These are phyloP conservation scores for Citrus hindsii DNA, from an alignment of 345 rosid genomes.

Conservation along the genomic window DNA sequence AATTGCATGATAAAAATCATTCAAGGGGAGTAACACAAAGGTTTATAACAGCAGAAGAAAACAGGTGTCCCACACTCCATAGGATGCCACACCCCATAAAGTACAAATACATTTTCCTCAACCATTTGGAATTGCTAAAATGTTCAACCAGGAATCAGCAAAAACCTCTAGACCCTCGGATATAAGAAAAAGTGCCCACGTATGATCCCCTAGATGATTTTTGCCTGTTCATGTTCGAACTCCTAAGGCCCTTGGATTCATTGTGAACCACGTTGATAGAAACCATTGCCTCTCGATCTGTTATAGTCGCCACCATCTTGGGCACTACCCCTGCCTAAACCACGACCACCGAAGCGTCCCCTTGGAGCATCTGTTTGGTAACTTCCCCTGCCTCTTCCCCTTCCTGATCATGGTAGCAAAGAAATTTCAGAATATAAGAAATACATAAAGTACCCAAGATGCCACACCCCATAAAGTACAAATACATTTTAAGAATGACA, in stretches of 20 bases:
- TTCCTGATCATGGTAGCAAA: constrained; percentile 30
- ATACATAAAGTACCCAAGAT: no score
- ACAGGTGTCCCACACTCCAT: constrained; percentile 8
- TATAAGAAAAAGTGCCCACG: constrained; percentile 20
- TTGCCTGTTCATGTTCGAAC: background rate
- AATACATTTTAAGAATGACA: background rate
- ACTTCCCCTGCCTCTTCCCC: constrained; percentile 80
- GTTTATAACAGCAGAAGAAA: background rate
- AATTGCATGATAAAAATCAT: constrained; percentile 42
- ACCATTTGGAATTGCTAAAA: constrained; percentile 12
- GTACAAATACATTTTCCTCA: constrained; percentile 22
- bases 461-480: no score
- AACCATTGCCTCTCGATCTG: constrained; percentile 68
- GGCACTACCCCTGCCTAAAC: constrained; percentile 56
- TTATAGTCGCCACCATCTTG: constrained; percentile 64
- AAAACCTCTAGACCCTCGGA: constrained; percentile 15
- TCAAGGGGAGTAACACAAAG: constrained; percentile 26
- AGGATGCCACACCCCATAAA: constrained; percentile 18
- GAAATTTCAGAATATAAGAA: no score
- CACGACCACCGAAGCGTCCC: constrained; percentile 57
- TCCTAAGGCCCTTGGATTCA: constrained; percentile 7
- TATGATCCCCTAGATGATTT: constrained; percentile 5
- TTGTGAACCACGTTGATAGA: constrained; percentile 53
- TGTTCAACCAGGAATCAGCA: constrained; percentile 20
- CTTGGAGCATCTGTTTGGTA: constrained; percentile 67